phyloP scores from a whole-genome alignment of 495 filamentous ascomycete species.

The Annulohypoxylon moriforme region DNA sequence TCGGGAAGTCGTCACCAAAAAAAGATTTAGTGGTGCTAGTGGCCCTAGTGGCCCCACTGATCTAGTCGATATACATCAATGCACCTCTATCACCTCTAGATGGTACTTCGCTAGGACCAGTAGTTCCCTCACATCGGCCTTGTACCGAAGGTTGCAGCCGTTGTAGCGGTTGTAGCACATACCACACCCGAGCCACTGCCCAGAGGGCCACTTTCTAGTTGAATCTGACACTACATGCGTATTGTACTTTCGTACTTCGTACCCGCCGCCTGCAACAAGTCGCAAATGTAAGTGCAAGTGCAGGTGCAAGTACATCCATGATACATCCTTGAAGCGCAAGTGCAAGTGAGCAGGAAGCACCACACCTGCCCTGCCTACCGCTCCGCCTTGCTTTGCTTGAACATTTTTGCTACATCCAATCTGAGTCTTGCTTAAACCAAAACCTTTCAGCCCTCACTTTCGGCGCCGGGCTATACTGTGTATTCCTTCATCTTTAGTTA shows the following conservation, averaged over 20 bases:
- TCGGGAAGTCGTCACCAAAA: slow-evolving; percentile 9
- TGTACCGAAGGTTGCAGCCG: slow-evolving; percentile 35
- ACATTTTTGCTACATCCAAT: slow-evolving; percentile 18
- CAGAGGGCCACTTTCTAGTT: slow-evolving; percentile 16
- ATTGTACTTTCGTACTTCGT: slow-evolving; percentile 11
- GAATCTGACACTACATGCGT: slow-evolving; percentile 27
- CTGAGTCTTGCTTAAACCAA: slow-evolving; percentile 25
- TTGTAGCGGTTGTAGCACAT: slow-evolving; percentile 35
- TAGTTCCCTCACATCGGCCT: slow-evolving; percentile 22
- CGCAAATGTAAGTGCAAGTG: not conserved
- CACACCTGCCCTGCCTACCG: slow-evolving; percentile 10
- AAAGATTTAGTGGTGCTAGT: slow-evolving; percentile 10
- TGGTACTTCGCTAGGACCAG: slow-evolving; percentile 8
- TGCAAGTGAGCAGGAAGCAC: not conserved
- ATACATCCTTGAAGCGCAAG: not conserved
- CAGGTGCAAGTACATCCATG: not conserved
- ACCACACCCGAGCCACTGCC: slow-evolving; percentile 20
- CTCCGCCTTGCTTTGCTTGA: slow-evolving; percentile 28
- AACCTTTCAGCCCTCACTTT: slow-evolving; percentile 36
- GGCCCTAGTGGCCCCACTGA: slow-evolving; percentile 27
- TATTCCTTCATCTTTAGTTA: slow-evolving; percentile 22
- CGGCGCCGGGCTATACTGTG: slow-evolving; percentile 14
- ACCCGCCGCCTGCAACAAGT: not conserved
- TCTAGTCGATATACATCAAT: slow-evolving; percentile 22
- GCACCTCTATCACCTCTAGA: not conserved